Percentiles rank a stretch among this genome's conserved stretches.
Conservation (phyloP, 441 rosid species). For the Jatropha multifida region DNA sequence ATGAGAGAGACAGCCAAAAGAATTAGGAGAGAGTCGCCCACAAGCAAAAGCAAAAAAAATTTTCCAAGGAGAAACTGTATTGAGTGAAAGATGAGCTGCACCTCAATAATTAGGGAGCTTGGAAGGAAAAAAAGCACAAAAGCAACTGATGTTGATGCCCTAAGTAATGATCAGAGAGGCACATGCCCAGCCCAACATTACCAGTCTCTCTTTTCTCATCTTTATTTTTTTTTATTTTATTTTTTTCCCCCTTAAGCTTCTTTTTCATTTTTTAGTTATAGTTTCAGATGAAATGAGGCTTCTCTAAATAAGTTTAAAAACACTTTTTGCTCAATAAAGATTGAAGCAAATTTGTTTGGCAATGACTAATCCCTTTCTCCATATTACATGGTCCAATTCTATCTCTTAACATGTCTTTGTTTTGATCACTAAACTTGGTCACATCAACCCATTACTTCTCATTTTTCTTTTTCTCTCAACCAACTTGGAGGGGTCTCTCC, state of each 20-base stretch:
- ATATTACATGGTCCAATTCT: slow-evolving; percentile 45
- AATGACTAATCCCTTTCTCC: slow-evolving; percentile 12
- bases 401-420: slow-evolving; percentile 34
- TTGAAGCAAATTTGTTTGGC: no score
- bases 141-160: slow-evolving; percentile 45
- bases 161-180: slow-evolving; percentile 49
- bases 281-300: no score
- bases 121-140: slow-evolving; percentile 30
- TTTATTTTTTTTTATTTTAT: not conserved
- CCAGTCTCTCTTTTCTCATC: slow-evolving; percentile 22
- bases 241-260: not conserved
- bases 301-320: no score
- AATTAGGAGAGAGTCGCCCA: slow-evolving; percentile 14
- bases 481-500: slow-evolving; percentile 30
- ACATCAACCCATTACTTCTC: slow-evolving; percentile 37
- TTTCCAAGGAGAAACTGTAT: slow-evolving; percentile 13
- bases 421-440: slow-evolving; percentile 51
- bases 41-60: slow-evolving; percentile 22
- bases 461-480: slow-evolving; percentile 17
- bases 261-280: not conserved
- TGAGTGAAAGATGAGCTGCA: slow-evolving; percentile 36
- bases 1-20: slow-evolving; percentile 14
- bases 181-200: slow-evolving; percentile 50
- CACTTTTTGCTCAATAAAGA: no score
- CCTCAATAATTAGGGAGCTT: slow-evolving; percentile 43